Evolutionary conservation across 148 eudicot species (phyloP).

Genomic region (Polygonum maritimum): DNA sequence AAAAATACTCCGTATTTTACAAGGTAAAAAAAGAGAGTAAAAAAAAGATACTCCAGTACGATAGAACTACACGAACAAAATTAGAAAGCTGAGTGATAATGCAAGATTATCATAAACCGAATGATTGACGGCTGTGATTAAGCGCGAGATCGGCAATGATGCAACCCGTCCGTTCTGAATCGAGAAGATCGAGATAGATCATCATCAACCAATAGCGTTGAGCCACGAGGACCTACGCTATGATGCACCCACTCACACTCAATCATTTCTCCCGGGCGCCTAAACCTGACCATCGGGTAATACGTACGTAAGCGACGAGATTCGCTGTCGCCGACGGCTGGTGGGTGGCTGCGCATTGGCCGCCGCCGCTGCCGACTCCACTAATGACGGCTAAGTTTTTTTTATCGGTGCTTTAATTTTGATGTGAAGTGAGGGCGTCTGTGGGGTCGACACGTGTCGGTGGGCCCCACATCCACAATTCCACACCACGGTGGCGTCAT

Average conservation of each 20-base stretch:
- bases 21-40: too few relatives aligned
- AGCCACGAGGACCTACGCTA: background rate
- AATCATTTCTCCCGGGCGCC: background rate
- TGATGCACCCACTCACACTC: background rate
- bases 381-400: background rate
- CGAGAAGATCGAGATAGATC: background rate
- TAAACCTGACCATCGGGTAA: background rate
- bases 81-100: too few relatives aligned
- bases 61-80: too few relatives aligned
- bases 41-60: too few relatives aligned
- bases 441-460: background rate
- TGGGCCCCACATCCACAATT: conserved; percentile 4
- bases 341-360: conserved; percentile 2
- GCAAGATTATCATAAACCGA: background rate
- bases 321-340: background rate
- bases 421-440: background rate
- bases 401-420: background rate
- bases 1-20: too few relatives aligned
- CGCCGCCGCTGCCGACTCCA: background rate
- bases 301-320: background rate
- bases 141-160: background rate
- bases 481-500: background rate
- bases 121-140: conserved; percentile 4
- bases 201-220: background rate
- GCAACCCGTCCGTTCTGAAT: background rate